Conservation (phyloP, 768 basidiomycete genomes). For the Boletus insuetus region DNA sequence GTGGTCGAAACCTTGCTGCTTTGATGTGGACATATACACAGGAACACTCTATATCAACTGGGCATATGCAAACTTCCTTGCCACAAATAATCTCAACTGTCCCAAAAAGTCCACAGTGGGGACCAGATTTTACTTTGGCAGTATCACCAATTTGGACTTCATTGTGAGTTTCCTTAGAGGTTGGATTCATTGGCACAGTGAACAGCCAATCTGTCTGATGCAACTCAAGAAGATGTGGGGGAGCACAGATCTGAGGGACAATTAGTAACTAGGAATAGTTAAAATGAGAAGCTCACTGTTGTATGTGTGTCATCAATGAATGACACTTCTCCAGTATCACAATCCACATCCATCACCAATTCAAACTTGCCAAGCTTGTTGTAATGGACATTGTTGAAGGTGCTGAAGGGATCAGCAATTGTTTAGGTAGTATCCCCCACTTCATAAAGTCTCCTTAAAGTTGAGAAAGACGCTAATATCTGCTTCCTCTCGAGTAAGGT, state of each 20-base stretch:
- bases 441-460: neutral
- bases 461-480: neutral
- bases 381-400: neutral
- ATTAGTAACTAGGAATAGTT: no score
- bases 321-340: neutral
- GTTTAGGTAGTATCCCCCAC: neutral
- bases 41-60: neutral
- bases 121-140: neutral
- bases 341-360: neutral
- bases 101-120: neutral
- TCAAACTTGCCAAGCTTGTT: neutral
- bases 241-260: neutral
- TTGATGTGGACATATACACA: neutral
- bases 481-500: no score
- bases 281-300: no score
- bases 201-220: neutral
- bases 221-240: neutral
- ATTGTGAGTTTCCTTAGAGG: neutral
- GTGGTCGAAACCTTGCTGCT: neutral
- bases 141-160: neutral
- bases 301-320: neutral
- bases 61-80: neutral
- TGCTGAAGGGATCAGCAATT: neutral
- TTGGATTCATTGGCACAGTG: neutral
- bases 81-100: neutral